Evolutionary conservation across 2,329 filamentous ascomycete genomes (phyloP).

Genomic region (Blastomyces gilchristii): DNA sequence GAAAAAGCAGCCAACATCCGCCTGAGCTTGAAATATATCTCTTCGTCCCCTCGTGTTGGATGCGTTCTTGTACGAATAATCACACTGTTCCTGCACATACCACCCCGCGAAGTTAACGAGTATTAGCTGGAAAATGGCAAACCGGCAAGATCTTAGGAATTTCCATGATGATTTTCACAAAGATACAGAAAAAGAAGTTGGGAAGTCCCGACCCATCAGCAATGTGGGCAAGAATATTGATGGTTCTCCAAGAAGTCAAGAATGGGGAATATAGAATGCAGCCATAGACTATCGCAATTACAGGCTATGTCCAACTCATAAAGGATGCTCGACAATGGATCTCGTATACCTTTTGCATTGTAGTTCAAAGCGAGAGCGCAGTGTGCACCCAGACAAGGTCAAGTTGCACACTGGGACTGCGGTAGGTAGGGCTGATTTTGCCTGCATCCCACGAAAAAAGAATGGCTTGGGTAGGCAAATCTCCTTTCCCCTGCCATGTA

Average conservation of each 20-base stretch:
- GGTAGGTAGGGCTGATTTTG: background rate
- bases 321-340: conserved; percentile 14
- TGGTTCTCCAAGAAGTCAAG: conserved; percentile 17
- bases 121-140: too few relatives aligned
- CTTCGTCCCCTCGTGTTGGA: too few relatives aligned
- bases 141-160: too few relatives aligned
- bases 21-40: too few relatives aligned
- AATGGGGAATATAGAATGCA: conserved; percentile 21
- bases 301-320: conserved; percentile 22
- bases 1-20: too few relatives aligned
- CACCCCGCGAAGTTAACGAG: too few relatives aligned
- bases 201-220: too few relatives aligned
- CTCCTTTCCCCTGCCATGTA: conserved; percentile 5
- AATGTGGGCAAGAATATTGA: conserved; percentile 19
- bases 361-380: background rate
- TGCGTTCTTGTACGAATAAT: too few relatives aligned
- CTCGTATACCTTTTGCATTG: background rate
- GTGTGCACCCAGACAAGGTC: background rate
- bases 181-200: too few relatives aligned
- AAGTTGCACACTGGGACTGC: background rate
- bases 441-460: background rate
- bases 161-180: too few relatives aligned
- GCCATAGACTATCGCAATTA: conserved; percentile 23
- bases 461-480: background rate
- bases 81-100: too few relatives aligned